These are phyloP conservation scores for Candida manassasensis DNA, from an alignment of 805 yeast genomes.

Conservation along the genomic window DNA sequence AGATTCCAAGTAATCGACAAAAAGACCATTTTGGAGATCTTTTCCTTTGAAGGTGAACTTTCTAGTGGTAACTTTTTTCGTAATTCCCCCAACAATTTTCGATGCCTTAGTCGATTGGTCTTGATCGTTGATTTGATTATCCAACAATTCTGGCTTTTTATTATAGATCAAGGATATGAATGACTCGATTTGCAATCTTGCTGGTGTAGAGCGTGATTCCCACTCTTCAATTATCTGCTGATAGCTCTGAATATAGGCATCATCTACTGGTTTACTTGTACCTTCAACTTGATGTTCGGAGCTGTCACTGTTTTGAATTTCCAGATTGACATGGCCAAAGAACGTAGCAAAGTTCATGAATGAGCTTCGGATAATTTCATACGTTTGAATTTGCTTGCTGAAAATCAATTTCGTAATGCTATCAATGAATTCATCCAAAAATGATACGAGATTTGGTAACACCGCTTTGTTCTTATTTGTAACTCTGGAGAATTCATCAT, in stretches of 20 bases:
- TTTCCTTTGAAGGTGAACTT: slow-evolving; percentile 22
- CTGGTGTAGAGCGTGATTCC: slow-evolving; percentile 32
- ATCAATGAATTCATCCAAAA: slow-evolving; percentile 47
- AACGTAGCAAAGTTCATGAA: slow-evolving; percentile 18
- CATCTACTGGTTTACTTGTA: background rate
- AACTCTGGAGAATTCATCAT: slow-evolving; percentile 26
- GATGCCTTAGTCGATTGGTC: slow-evolving; percentile 19
- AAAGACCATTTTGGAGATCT: slow-evolving; percentile 28
- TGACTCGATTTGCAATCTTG: slow-evolving; percentile 35
- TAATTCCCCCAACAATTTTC: slow-evolving; percentile 26
- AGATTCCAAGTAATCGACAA: slow-evolving; percentile 23
- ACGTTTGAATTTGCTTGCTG: slow-evolving; percentile 34
- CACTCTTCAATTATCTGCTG: slow-evolving; percentile 35
- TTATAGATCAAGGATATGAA: slow-evolving; percentile 24
- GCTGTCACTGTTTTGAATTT: slow-evolving; percentile 8
- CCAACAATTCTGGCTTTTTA: slow-evolving; percentile 34
- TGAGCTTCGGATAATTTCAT: slow-evolving; percentile 19
- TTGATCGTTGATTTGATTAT: slow-evolving; percentile 31
- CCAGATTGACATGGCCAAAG: slow-evolving; percentile 20
- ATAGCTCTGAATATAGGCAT: slow-evolving; percentile 12
- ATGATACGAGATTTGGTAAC: slow-evolving; percentile 43
- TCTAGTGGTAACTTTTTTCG: slow-evolving; percentile 15
- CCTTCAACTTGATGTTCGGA: background rate
- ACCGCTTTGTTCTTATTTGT: slow-evolving; percentile 37
- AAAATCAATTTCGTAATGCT: slow-evolving; percentile 35